Evolutionary conservation across 1,284 basidiomycete species (phyloP).

Genomic region (Pisolithus thermaeus): DNA sequence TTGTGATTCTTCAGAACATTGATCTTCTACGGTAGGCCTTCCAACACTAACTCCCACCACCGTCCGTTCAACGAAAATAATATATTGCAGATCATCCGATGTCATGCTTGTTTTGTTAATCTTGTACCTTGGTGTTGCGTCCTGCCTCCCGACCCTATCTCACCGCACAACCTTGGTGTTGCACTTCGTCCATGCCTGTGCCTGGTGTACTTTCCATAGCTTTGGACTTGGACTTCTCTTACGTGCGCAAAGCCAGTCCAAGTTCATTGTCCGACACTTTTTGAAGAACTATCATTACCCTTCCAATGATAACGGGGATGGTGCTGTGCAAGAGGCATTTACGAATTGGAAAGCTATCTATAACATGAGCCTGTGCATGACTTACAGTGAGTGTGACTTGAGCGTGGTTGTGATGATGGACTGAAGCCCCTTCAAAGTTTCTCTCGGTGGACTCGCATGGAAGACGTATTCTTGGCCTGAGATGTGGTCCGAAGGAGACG

Average conservation of each 20-base stretch:
- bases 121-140: constrained; percentile 47
- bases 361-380: constrained; percentile 93
- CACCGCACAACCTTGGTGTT: constrained; percentile 44
- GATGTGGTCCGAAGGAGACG: constrained; percentile 88
- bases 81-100: constrained; percentile 51
- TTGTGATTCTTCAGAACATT: constrained; percentile 75
- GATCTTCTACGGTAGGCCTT: constrained; percentile 73
- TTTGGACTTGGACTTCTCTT: constrained; percentile 84
- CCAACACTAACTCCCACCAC: constrained; percentile 5
- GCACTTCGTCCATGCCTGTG: constrained; percentile 78
- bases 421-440: constrained; percentile 43
- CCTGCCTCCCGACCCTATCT: constrained; percentile 42
- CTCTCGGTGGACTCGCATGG: constrained; percentile 79
- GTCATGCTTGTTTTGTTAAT: constrained; percentile 59
- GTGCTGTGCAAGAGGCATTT: constrained; percentile 88
- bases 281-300: constrained; percentile 88
- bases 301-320: constrained; percentile 49
- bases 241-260: constrained; percentile 77
- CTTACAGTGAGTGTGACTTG: constrained; percentile 61
- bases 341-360: constrained; percentile 92
- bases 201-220: constrained; percentile 87
- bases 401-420: neutral
- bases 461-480: constrained; percentile 78
- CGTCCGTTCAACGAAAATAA: constrained; percentile 18
- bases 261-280: constrained; percentile 92